phyloP scores from a whole-genome alignment of 169 alveolate species.

The Cryptosporidium baileyi region DNA sequence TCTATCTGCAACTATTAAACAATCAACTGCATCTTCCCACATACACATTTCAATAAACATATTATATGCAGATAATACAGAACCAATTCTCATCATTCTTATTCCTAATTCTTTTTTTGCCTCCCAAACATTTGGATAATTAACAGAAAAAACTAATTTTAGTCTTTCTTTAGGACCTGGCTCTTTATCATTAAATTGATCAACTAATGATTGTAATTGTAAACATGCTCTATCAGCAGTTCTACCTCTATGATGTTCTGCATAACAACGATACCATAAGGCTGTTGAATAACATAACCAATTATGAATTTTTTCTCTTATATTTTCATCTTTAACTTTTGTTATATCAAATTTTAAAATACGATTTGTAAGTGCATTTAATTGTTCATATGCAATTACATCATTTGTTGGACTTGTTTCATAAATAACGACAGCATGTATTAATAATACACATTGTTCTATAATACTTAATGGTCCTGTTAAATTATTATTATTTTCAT shows the following conservation, averaged over 20 bases:
- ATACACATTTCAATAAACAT: slow-evolving; percentile 82
- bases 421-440: slow-evolving; percentile 76
- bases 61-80: slow-evolving; percentile 85
- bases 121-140: slow-evolving; percentile 79
- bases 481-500: slow-evolving; percentile 66
- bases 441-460: slow-evolving; percentile 80
- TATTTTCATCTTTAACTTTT: slow-evolving; percentile 77
- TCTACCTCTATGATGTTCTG: slow-evolving; percentile 79
- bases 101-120: slow-evolving; percentile 80
- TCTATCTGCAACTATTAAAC: slow-evolving; percentile 84
- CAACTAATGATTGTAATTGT: slow-evolving; percentile 82
- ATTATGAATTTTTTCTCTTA: slow-evolving; percentile 77
- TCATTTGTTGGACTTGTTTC: slow-evolving; percentile 83
- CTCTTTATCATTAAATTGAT: slow-evolving; percentile 80
- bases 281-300: slow-evolving; percentile 83
- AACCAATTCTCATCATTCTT: slow-evolving; percentile 81
- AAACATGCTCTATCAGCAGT: slow-evolving; percentile 81
- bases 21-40: slow-evolving; percentile 90
- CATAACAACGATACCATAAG: slow-evolving; percentile 79
- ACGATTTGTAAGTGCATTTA: slow-evolving; percentile 38
- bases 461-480: slow-evolving; percentile 70
- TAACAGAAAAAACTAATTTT: slow-evolving; percentile 72
- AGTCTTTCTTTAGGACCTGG: slow-evolving; percentile 77
- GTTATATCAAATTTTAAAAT: slow-evolving; percentile 79
- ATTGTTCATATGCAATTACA: slow-evolving; percentile 64